A percentile compares a stretch with the other conserved stretches of the same genome.
phyloP scores from a whole-genome alignment of 2,329 filamentous ascomycete species.

The Meredithiella fracta region DNA sequence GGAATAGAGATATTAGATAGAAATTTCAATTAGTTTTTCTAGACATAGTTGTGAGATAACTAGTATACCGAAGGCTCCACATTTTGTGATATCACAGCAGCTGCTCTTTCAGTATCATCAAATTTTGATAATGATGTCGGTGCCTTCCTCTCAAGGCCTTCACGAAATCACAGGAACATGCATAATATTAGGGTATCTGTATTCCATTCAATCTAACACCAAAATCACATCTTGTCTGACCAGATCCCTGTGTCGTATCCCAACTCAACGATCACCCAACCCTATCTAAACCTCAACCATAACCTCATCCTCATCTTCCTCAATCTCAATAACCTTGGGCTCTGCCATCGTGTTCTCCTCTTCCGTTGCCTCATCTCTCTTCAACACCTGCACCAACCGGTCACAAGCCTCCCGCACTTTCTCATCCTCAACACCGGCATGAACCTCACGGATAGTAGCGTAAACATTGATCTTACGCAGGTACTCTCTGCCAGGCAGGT shows the following conservation, averaged over 20 bases:
- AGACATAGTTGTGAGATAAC: no score
- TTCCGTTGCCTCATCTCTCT: constrained; percentile 53
- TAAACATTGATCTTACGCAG: constrained; percentile 71
- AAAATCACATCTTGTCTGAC: neutral
- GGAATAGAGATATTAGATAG: no score
- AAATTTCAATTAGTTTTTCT: no score
- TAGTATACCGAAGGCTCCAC: no score
- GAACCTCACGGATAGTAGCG: constrained; percentile 73
- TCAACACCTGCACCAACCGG: constrained; percentile 73
- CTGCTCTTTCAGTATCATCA: no score
- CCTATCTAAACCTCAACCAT: constrained; percentile 34
- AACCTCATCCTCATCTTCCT: constrained; percentile 35
- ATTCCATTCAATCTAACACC: neutral
- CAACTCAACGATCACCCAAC: neutral
- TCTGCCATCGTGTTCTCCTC: constrained; percentile 25
- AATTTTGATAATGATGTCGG: no score
- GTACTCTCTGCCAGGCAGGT: constrained; percentile 53
- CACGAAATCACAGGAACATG: no score
- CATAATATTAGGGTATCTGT: neutral
- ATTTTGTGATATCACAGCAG: no score
- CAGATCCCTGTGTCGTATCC: neutral
- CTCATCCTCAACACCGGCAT: constrained; percentile 61
- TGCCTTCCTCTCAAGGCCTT: no score
- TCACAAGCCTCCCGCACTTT: constrained; percentile 73
- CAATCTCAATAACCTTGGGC: constrained; percentile 26